A percentile compares a stretch with the other conserved stretches of the same genome.
phyloP scores from a whole-genome alignment of 2,329 filamentous ascomycete species.

The Fusarium brachygibbosum region DNA sequence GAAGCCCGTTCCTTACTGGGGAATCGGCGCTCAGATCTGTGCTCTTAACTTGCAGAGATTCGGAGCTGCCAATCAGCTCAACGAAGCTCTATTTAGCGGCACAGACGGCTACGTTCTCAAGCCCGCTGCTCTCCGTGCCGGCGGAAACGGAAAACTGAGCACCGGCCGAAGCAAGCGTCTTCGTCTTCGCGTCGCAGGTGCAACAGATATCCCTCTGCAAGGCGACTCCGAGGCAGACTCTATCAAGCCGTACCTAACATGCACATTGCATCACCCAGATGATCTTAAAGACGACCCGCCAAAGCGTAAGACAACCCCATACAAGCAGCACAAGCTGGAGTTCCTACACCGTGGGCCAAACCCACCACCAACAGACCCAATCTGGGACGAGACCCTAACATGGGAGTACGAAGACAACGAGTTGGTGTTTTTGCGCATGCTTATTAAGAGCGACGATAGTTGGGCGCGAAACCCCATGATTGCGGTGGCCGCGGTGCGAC shows the following conservation, averaged over 20 bases:
- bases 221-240: constrained; percentile 63
- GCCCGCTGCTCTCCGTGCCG: constrained; percentile 69
- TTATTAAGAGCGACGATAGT: constrained; percentile 76
- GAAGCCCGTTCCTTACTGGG: constrained; percentile 74
- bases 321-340: constrained; percentile 69
- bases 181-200: constrained; percentile 71
- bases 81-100: constrained; percentile 75
- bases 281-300: constrained; percentile 61
- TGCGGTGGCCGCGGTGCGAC: constrained; percentile 70
- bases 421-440: constrained; percentile 72
- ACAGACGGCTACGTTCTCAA: constrained; percentile 76
- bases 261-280: constrained; percentile 71
- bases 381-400: constrained; percentile 76
- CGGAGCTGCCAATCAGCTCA: constrained; percentile 74
- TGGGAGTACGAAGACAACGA: constrained; percentile 79
- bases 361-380: constrained; percentile 69
- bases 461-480: constrained; percentile 74
- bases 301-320: constrained; percentile 73
- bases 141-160: constrained; percentile 65
- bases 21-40: constrained; percentile 75
- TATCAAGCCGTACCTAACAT: constrained; percentile 75
- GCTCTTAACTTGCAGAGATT: constrained; percentile 80
- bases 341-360: constrained; percentile 71
- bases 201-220: constrained; percentile 71
- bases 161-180: constrained; percentile 64